phyloP scores from a whole-genome alignment of 495 filamentous ascomycete species.

The Bacidia rubella region DNA sequence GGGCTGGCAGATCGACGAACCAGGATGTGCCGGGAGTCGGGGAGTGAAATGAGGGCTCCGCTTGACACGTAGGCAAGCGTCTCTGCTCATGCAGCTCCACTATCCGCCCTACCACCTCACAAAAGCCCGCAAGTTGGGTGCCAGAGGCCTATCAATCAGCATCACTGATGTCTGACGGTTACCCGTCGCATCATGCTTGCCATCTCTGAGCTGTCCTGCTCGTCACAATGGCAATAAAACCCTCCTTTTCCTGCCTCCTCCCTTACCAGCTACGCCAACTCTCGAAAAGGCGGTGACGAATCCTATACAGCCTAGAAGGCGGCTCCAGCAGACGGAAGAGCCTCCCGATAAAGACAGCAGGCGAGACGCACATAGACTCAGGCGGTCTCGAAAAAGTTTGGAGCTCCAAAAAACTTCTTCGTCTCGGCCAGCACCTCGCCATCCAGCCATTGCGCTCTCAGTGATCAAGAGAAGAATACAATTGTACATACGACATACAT shows the following conservation, averaged over 20 bases:
- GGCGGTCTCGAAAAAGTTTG: neutral
- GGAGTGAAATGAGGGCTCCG: slow-evolving; percentile 16
- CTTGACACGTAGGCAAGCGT: slow-evolving; percentile 21
- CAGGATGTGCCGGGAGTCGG: slow-evolving; percentile 12
- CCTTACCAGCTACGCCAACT: neutral
- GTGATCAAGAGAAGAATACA: neutral
- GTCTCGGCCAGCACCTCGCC: neutral
- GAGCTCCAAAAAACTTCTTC: neutral
- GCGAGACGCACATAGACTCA: neutral
- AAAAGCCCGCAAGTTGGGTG: neutral
- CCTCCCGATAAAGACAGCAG: neutral
- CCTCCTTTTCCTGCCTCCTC: neutral
- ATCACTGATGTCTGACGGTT: neutral
- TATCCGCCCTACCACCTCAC: slow-evolving; percentile 7
- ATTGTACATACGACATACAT: slow-evolving; percentile 3
- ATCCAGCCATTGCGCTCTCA: neutral
- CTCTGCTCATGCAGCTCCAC: slow-evolving; percentile 16
- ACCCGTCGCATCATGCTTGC: neutral
- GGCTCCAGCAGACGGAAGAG: neutral
- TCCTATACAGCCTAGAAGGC: slow-evolving; percentile 6
- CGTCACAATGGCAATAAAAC: neutral
- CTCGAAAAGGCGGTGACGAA: slow-evolving; percentile 14
- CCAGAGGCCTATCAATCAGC: neutral
- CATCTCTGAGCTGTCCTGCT: neutral
- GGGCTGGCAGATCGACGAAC: neutral